Evolutionary conservation across 495 filamentous ascomycete species (phyloP), one percentile per base, ranked within the genome.

Genomic region (Neurospora sp.): DNA sequence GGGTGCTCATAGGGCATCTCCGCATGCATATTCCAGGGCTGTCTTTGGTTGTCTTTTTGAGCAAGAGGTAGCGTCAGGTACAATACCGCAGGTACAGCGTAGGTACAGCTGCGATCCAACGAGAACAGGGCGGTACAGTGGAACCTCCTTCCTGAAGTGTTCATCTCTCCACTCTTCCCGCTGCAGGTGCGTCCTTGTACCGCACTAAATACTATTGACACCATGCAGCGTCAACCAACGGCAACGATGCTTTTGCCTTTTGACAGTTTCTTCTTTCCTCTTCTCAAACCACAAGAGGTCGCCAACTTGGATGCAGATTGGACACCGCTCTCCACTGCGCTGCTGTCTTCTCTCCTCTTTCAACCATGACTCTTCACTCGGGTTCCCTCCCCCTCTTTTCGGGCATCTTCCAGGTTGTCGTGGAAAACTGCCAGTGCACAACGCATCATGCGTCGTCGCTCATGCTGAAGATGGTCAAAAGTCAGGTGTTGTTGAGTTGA

Each of bases 1-100:
- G 75, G 8, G 45, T 71, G 72, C 79, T 81, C 77, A 82, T 82
- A 82, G 81, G 81, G 74, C 79, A 76, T 76, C 31, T 65, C 69
- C 70, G 72, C 61, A 75, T 82, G 81, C 81, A 82, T 44, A 44
- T 65, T 72, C 77, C 75, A 76, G 76, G 79, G 76, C 78, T 77
- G 76, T 68, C 53, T 61, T 9, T 61, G 53, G 27, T 31, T 61
- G 27, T 61, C 22, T 9, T 27, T 71, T 72, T 75, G 70, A 69
- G 61, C 71, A 77, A 77, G 79, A 74, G 77, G 53, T 65, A 65
- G 53, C 53, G 53, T 65, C 53, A 65, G 74, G 68, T 72, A 73
- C 72, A 69, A 69, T 7, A 39, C 40, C 12, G 31, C 70, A 71
- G 40, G 16, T 42, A 38, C 69, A 20, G 40, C 6, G 4, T 18